Conservation (phyloP, 257 asterid genomes). For the Galeopsis tetrahit region DNA sequence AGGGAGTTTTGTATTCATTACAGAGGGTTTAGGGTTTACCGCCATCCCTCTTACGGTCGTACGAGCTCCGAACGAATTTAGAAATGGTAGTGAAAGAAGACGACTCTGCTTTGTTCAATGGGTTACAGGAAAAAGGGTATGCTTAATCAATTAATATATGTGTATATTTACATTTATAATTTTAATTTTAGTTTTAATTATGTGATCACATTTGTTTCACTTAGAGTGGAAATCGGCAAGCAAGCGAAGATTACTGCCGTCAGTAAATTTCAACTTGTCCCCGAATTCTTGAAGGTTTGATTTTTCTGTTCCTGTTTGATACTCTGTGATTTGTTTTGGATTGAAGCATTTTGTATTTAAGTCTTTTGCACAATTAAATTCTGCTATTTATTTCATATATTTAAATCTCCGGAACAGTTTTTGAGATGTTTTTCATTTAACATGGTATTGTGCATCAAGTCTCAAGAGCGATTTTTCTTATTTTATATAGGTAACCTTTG, state of each 20-base stretch:
- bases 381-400: neutral
- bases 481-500: neutral
- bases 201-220: constrained; percentile 17
- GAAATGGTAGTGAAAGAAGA: constrained; percentile 42
- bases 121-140: constrained; percentile 40
- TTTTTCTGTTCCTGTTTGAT: neutral
- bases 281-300: constrained; percentile 79
- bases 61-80: neutral
- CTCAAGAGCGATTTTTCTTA: neutral
- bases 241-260: constrained; percentile 63
- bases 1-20: neutral
- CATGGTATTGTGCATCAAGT: neutral
- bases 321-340: neutral
- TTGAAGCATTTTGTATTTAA: neutral
- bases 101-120: constrained; percentile 28
- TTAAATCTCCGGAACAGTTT: neutral
- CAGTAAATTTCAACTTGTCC: constrained; percentile 76
- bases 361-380: neutral
- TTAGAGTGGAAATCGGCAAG: constrained; percentile 59
- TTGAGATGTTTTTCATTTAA: neutral
- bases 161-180: neutral
- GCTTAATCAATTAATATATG: neutral
- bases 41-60: neutral
- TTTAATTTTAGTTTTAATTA: neutral
- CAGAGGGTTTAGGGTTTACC: neutral